Percentiles rank a stretch among this genome's conserved stretches.
Evolutionary conservation across 2,329 filamentous ascomycete genomes (phyloP).

Genomic region (Blastomyces emzantsi): DNA sequence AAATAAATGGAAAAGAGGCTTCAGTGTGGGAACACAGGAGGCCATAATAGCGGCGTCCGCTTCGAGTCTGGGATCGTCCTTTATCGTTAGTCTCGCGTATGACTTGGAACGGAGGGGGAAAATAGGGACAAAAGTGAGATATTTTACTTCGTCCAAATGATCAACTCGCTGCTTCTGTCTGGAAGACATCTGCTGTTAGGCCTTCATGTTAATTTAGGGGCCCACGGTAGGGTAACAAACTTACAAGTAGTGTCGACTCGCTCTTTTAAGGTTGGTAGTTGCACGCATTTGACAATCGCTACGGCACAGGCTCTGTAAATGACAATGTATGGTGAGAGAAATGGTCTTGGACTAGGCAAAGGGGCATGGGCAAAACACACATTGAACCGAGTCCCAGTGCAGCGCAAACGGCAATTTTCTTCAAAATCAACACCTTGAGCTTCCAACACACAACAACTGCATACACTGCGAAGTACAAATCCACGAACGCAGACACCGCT

Average conservation of each 20-base stretch:
- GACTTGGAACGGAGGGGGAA: background rate
- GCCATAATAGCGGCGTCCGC: constrained; percentile 29
- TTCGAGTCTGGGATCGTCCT: constrained; percentile 21
- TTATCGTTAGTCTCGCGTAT: background rate
- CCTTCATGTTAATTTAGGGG: background rate
- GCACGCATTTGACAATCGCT: constrained; percentile 28
- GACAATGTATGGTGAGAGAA: background rate
- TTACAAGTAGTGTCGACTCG: constrained; percentile 26
- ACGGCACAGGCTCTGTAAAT: constrained; percentile 25
- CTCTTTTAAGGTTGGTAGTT: constrained; percentile 22
- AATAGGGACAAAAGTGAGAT: background rate
- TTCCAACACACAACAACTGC: constrained; percentile 27
- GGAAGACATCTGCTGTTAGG: background rate
- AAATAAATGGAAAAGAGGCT: background rate
- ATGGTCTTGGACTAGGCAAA: background rate
- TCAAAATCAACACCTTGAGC: constrained; percentile 24
- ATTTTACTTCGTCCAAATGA: background rate
- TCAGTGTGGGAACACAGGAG: constrained; percentile 29
- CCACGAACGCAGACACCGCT: constrained; percentile 26
- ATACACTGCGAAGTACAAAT: constrained; percentile 28
- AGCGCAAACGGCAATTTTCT: constrained; percentile 25
- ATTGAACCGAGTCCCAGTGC: constrained; percentile 23
- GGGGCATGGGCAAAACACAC: background rate
- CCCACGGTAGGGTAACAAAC: constrained; percentile 2
- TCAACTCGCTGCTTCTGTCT: constrained; percentile 1